These are phyloP conservation scores for Sporothrix inflata DNA, from an alignment of 2,329 filamentous ascomycete genomes.

Conservation along the genomic window DNA sequence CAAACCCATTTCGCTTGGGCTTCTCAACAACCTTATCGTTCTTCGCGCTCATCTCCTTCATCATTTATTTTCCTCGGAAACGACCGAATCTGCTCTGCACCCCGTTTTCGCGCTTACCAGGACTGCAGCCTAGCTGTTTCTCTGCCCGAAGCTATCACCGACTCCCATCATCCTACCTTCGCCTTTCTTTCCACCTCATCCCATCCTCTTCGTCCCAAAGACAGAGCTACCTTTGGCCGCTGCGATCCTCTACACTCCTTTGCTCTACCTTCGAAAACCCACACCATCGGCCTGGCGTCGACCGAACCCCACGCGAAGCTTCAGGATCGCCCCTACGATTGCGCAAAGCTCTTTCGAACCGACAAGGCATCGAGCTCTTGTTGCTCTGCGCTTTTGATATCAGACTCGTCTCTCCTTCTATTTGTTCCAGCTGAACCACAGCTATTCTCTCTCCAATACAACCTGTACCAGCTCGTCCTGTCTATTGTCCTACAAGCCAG, in stretches of 20 bases:
- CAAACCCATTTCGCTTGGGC: background rate
- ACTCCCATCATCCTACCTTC: background rate
- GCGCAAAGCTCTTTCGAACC: background rate
- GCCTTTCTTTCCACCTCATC: background rate
- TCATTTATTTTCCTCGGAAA: background rate
- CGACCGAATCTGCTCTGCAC: background rate
- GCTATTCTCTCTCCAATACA: conserved; percentile 12
- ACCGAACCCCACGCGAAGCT: background rate
- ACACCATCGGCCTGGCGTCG: background rate
- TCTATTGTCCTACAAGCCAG: conserved; percentile 36
- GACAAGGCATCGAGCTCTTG: background rate
- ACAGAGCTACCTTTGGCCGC: background rate
- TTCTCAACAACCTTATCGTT: background rate
- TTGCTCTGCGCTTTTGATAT: background rate
- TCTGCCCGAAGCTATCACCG: background rate
- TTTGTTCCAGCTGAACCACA: conserved; percentile 8
- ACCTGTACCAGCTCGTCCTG: conserved; percentile 21
- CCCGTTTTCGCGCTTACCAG: background rate
- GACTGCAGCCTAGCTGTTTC: background rate
- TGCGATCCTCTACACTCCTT: background rate
- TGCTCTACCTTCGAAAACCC: background rate
- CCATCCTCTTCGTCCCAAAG: background rate
- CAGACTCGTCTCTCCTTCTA: background rate
- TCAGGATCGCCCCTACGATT: background rate
- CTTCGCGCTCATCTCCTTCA: background rate